Conservation (phyloP, 2,329 filamentous ascomycete genomes). For the Pseudopithomyces chartarum region DNA sequence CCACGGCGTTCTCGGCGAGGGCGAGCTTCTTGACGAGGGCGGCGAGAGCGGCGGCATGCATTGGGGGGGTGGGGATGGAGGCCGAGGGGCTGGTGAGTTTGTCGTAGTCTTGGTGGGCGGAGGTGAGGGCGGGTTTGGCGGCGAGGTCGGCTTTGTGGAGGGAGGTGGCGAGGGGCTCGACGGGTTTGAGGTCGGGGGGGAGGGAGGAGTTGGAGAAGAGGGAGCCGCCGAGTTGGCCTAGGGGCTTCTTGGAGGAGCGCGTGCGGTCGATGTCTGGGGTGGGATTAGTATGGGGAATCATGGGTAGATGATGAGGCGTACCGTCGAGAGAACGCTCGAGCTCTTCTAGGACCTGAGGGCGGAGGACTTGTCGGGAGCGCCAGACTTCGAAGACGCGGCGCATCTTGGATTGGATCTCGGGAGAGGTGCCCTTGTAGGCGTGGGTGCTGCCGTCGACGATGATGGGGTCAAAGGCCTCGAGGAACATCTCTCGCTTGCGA, state of each 20-base stretch:
- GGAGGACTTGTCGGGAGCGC: slow-evolving; percentile 86
- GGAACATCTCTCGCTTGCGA: slow-evolving; percentile 88
- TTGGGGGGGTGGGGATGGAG: slow-evolving; percentile 77
- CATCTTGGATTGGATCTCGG: slow-evolving; percentile 87
- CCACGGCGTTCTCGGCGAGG: slow-evolving; percentile 84
- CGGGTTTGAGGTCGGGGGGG: slow-evolving; percentile 75
- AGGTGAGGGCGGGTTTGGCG: slow-evolving; percentile 68
- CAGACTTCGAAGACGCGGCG: slow-evolving; percentile 92
- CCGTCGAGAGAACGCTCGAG: slow-evolving; percentile 81
- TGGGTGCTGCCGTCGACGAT: slow-evolving; percentile 86
- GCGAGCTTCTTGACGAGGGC: slow-evolving; percentile 88
- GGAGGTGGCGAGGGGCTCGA: slow-evolving; percentile 75
- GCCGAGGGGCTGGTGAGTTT: slow-evolving; percentile 77
- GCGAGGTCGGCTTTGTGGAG: slow-evolving; percentile 74
- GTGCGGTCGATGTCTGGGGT: slow-evolving; percentile 60
- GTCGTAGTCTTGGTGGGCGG: slow-evolving; percentile 80
- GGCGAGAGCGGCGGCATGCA: slow-evolving; percentile 87
- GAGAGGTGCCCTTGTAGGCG: slow-evolving; percentile 84
- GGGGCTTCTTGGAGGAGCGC: slow-evolving; percentile 59
- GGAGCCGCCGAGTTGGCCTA: slow-evolving; percentile 63
- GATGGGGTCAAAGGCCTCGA: slow-evolving; percentile 86
- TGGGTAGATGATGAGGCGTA: slow-evolving; percentile 48
- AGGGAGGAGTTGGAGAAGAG: slow-evolving; percentile 69
- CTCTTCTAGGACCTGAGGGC: slow-evolving; percentile 75
- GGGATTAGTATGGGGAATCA: background rate